A percentile compares a stretch with the other conserved stretches of the same genome.
phyloP scores from a whole-genome alignment of 2,329 filamentous ascomycete genomes.

The Pezicula carpinea region DNA sequence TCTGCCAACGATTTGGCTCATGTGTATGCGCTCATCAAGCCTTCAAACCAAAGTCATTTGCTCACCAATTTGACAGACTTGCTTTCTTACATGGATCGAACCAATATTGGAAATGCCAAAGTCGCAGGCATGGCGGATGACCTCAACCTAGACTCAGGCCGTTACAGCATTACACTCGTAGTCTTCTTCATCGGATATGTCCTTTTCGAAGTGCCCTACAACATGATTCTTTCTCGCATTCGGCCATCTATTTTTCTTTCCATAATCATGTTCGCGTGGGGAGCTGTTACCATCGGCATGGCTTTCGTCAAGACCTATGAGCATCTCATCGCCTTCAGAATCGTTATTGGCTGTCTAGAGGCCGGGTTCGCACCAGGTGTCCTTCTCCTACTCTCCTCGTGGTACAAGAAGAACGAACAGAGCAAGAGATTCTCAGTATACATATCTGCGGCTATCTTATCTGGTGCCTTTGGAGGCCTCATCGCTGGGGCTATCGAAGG shows the following conservation, averaged over 20 bases:
- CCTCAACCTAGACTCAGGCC: slow-evolving; percentile 38
- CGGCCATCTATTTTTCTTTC: slow-evolving; percentile 46
- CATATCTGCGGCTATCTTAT: slow-evolving; percentile 46
- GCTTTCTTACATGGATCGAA: slow-evolving; percentile 2
- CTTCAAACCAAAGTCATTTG: neutral
- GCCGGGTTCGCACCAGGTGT: slow-evolving; percentile 42
- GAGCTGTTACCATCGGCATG: slow-evolving; percentile 41
- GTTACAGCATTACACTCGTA: slow-evolving; percentile 46
- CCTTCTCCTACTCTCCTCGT: slow-evolving; percentile 43
- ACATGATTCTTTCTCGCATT: slow-evolving; percentile 45
- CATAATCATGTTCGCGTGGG: slow-evolving; percentile 43
- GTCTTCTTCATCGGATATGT: slow-evolving; percentile 53
- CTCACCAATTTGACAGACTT: neutral
- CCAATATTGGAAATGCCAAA: slow-evolving; percentile 43
- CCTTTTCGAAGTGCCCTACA: slow-evolving; percentile 48
- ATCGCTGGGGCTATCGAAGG: slow-evolving; percentile 42
- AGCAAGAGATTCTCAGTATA: slow-evolving; percentile 47
- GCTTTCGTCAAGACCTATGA: slow-evolving; percentile 38
- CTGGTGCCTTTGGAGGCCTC: slow-evolving; percentile 44
- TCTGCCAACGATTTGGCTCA: slow-evolving; percentile 1
- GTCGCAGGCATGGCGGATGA: slow-evolving; percentile 45
- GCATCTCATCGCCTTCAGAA: slow-evolving; percentile 40
- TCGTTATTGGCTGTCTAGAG: slow-evolving; percentile 42
- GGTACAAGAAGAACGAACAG: slow-evolving; percentile 48
- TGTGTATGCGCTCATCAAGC: neutral